Base-by-base conservation (phyloP, 208 protist species). In the Trypanosoma mega region DNA sequence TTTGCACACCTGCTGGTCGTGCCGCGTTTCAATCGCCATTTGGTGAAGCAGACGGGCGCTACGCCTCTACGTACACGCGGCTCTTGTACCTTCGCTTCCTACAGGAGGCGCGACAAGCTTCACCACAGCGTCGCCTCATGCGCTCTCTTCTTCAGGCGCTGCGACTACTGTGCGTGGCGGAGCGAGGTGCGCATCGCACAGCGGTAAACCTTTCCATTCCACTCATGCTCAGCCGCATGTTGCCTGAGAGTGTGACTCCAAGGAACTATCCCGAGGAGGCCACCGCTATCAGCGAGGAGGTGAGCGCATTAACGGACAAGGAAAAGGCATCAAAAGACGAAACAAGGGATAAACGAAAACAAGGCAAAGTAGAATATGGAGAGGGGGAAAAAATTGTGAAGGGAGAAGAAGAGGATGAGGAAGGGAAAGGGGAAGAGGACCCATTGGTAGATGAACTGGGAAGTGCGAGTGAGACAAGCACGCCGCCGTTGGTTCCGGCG, bases 41-140 rank as follows among this genome's bases (percentile, higher is more conserved):
- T 80, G 12, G 67, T 71, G 20, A 21, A 21, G 60, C 45, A 1
- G 53, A 50, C 39, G 53, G 51, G 33, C 48, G 54, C 3, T 75
- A 75, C 53, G 73, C 76, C 16, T 62, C 75, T 12, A 83, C 79
- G 23, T 88, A 92, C 55, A 76, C 80, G 27, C 75, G 78, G 3
- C 63, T 88, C 21, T 61, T 92, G 9, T 84, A 86, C 34, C 39
- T 92, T 33, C 75, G 80, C 26, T 65, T 83, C 37, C 73, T 92
- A 16, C 72, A 88, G 62, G 76, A 63, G 27, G 73, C 83, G 37
- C 30, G 47, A 6, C 36, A 59, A 23, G 0, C n/a, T 3, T 34
- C 2, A 26, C 48, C 29, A 31, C 14, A 56, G 5, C 18, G 58
- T 36, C 31, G 43, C 51, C 82, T 82, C 66, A 72, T 82, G 24